These are phyloP conservation scores for Tremellales sp. DNA, from an alignment of 1,284 basidiomycete genomes.

Conservation along the genomic window DNA sequence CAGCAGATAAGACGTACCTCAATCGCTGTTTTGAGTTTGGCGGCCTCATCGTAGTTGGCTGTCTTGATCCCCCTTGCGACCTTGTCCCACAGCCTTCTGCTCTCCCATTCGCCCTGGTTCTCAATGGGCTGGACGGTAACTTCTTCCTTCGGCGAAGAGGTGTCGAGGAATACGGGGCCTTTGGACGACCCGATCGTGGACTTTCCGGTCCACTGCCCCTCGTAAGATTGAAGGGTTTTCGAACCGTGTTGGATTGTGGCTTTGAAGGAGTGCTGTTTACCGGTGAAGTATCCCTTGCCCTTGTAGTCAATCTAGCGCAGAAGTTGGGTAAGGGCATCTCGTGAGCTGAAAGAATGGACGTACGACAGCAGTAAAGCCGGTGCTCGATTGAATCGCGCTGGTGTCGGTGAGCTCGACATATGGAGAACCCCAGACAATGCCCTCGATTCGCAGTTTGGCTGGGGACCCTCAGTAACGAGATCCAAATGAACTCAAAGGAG, in stretches of 20 bases:
- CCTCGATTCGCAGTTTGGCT: slow-evolving; percentile 63
- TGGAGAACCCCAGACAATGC: slow-evolving; percentile 53
- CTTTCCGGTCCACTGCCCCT: slow-evolving; percentile 82
- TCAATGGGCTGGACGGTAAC: slow-evolving; percentile 61
- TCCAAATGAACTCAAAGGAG: slow-evolving; percentile 11
- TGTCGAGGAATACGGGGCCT: slow-evolving; percentile 53
- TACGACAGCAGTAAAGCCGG: slow-evolving; percentile 65
- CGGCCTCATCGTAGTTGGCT: slow-evolving; percentile 88
- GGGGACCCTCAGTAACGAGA: slow-evolving; percentile 10
- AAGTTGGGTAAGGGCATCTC: neutral
- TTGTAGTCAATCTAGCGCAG: slow-evolving; percentile 72
- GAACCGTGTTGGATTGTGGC: slow-evolving; percentile 59
- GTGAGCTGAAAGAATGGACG: slow-evolving; percentile 18
- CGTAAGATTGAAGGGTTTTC: slow-evolving; percentile 59
- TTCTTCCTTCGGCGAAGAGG: slow-evolving; percentile 58
- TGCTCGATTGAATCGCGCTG: slow-evolving; percentile 76
- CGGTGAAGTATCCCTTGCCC: slow-evolving; percentile 91
- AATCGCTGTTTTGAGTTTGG: slow-evolving; percentile 82
- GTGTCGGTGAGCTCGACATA: slow-evolving; percentile 77
- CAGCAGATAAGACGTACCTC: slow-evolving; percentile 58
- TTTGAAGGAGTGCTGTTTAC: slow-evolving; percentile 91
- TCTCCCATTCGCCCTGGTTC: slow-evolving; percentile 78
- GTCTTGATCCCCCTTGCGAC: slow-evolving; percentile 88
- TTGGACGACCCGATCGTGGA: slow-evolving; percentile 57
- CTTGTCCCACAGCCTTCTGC: slow-evolving; percentile 74